phyloP scores from a whole-genome alignment of 2,329 filamentous ascomycete genomes.

The Tolypocladium nubicola region DNA sequence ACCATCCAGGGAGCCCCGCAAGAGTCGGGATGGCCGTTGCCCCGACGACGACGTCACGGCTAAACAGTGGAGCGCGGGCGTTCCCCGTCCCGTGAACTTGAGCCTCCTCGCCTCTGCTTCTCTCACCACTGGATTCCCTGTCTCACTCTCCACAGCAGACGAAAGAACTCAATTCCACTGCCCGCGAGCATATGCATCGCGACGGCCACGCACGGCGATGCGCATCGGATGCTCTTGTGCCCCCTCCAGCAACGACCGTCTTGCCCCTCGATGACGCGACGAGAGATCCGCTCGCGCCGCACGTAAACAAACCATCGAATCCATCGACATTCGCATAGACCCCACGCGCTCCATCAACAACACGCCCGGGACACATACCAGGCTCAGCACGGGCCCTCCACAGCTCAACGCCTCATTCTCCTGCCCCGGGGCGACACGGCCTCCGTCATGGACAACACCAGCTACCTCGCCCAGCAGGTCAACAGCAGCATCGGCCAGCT shows the following conservation, averaged over 20 bases:
- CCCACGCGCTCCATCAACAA: background rate
- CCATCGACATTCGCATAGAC: background rate
- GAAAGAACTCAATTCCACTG: background rate
- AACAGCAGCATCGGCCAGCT: slow-evolving; percentile 87
- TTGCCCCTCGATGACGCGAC: background rate
- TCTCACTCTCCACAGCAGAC: background rate
- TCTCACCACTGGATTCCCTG: background rate
- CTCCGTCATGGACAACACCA: slow-evolving; percentile 48
- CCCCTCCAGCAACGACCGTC: background rate
- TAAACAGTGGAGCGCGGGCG: background rate
- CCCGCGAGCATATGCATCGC: background rate
- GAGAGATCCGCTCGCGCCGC: background rate
- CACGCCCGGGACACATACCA: background rate
- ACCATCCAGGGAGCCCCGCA: background rate
- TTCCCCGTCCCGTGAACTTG: background rate
- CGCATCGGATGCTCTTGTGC: background rate
- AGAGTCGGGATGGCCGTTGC: background rate
- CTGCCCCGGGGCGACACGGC: background rate
- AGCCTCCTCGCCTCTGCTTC: background rate
- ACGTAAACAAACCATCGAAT: background rate
- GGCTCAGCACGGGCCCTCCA: background rate
- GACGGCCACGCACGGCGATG: background rate
- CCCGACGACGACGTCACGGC: background rate
- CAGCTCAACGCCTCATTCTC: background rate
- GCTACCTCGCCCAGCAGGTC: slow-evolving; percentile 89